phyloP scores from a whole-genome alignment of 495 filamentous ascomycete species.

The Mytilinidion resinicola region DNA sequence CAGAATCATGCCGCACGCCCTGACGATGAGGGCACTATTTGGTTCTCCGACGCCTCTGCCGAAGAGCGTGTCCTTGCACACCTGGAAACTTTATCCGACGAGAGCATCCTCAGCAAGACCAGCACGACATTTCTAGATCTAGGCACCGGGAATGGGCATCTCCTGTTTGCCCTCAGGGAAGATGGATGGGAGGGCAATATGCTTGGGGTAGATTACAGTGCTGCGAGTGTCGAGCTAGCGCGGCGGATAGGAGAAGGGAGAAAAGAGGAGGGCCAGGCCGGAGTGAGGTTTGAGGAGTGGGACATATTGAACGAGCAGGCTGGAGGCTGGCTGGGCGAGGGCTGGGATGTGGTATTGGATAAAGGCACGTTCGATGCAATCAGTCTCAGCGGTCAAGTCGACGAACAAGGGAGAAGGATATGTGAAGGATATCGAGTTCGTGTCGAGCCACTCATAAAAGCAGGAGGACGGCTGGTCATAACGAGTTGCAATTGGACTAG shows the following conservation, averaged over 20 bases:
- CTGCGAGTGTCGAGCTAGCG: constrained; percentile 64
- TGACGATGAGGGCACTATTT: constrained; percentile 61
- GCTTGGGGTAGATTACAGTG: constrained; percentile 85
- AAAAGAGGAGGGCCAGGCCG: constrained; percentile 18
- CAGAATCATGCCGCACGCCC: constrained; percentile 56
- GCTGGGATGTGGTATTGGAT: constrained; percentile 83
- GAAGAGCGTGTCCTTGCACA: constrained; percentile 55
- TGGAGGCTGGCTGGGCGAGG: constrained; percentile 31
- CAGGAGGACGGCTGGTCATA: constrained; percentile 68
- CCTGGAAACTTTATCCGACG: constrained; percentile 38
- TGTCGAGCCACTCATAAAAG: constrained; percentile 57
- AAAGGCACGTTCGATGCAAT: constrained; percentile 98
- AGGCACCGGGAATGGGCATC: constrained; percentile 87
- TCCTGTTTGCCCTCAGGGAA: constrained; percentile 64
- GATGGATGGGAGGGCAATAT: constrained; percentile 52
- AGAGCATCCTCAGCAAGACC: constrained; percentile 13
- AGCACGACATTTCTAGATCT: constrained; percentile 58
- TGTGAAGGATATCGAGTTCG: constrained; percentile 68
- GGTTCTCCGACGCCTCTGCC: constrained; percentile 69
- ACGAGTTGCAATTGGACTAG: constrained; percentile 99
- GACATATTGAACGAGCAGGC: constrained; percentile 59
- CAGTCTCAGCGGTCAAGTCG: constrained; percentile 58
- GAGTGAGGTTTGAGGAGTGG: constrained; percentile 62
- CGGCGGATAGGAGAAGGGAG: constrained; percentile 28
- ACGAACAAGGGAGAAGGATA: constrained; percentile 47